Evolutionary conservation across 148 eudicot genomes (phyloP).

Genomic region (Hydrangea macrophylla): DNA sequence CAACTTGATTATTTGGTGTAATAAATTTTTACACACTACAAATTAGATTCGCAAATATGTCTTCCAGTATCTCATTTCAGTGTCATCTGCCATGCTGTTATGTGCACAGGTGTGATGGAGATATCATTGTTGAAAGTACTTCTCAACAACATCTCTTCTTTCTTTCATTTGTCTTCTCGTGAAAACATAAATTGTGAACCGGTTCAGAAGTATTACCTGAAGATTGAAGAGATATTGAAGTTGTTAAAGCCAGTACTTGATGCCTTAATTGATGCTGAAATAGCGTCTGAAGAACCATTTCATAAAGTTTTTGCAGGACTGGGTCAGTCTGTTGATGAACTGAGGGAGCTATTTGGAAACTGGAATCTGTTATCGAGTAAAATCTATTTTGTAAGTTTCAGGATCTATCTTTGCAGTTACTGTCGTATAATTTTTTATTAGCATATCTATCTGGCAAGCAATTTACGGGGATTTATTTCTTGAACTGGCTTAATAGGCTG

Average conservation of each 20-base stretch:
- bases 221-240: constrained; percentile 70
- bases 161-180: constrained; percentile 46
- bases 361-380: constrained; percentile 82
- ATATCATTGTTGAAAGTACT: constrained; percentile 70
- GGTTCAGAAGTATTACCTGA: constrained; percentile 49
- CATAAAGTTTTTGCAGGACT: constrained; percentile 55
- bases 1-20: too few species aligned
- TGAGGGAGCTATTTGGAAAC: constrained; percentile 64
- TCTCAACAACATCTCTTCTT: constrained; percentile 64
- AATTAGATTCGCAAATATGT: too few species aligned
- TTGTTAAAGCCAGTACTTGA: constrained; percentile 71
- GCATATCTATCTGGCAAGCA: not conserved
- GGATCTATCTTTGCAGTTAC: constrained; percentile 6
- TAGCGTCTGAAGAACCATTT: constrained; percentile 53
- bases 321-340: constrained; percentile 51
- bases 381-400: constrained; percentile 71
- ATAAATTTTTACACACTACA: too few species aligned
- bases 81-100: constrained; percentile 1
- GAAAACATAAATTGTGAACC: constrained; percentile 53
- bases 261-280: constrained; percentile 53
- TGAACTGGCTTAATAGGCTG: not conserved
- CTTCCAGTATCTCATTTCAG: too few species aligned
- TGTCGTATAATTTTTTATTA: not conserved
- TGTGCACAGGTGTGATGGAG: constrained; percentile 71
- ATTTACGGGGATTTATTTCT: not conserved